Base-by-base conservation (phyloP, 305 asterid species). In the Ilex paraguariensis region DNA sequence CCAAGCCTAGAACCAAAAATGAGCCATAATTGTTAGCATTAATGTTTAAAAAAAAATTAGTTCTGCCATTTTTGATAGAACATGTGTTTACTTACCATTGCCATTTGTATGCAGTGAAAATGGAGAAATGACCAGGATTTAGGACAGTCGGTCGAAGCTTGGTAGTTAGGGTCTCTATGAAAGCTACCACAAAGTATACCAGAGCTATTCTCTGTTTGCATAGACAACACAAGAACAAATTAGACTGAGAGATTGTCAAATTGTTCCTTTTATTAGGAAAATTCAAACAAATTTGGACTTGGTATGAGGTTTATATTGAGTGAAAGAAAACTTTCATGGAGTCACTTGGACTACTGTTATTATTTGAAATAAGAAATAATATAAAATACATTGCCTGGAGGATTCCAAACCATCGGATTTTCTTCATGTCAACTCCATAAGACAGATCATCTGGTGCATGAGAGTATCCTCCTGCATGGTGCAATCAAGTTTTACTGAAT, bases 371-470 rank as follows among this genome's bases (percentile, higher is more conserved):
- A 42, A 6, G 48, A 42, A 0, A 11, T 11, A 32, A 66, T 31
- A 12, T 42, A 58, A 51, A 16, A 15, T 4, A 13, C 31, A 33
- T 64, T 61, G 85, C 97, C 85, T 90, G 97, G 62, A 91, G 83
- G 67, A 91, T 91, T 61, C 95, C 97, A 56, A 73, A 87, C 96
- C 91, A 91, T 75, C 97, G 64, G 65, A 91, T 82, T 10, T 52
- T 21, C 70, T 87, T 91, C 88, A 86, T 81, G 70, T 86, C 87
- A 50, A 91, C 93, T 10, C 95, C 94, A 56, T 84, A 90, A 17
- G 60, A 36, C 44, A 86, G 72, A 2, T 79, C 79, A 79, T 68
- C 42, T 15, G 96, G 94, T 50, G 91, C 97, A 68, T 91, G 95
- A 55, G 97, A 86, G 62, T 88, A 91, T 14, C 96, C 97, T 56